phyloP scores from a whole-genome alignment of 176 grass and related monocot species.

The Oryza rufipogon region DNA sequence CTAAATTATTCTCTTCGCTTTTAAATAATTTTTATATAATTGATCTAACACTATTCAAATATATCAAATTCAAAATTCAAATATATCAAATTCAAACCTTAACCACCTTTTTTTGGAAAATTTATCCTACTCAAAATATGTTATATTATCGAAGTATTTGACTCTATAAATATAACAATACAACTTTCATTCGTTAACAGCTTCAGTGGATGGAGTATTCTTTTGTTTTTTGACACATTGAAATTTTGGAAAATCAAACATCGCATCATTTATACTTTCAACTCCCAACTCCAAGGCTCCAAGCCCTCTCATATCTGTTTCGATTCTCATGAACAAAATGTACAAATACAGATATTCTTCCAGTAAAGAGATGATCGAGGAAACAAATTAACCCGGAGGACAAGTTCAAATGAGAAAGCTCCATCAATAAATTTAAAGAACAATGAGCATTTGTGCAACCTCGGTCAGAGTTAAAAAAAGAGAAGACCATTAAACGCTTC shows the following conservation, averaged over 20 bases:
- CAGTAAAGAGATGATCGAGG: not conserved
- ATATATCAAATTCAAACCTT: no score
- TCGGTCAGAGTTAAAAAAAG: not conserved
- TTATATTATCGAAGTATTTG: no score
- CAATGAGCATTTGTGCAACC: not conserved
- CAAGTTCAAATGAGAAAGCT: not conserved
- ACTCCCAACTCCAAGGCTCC: not conserved
- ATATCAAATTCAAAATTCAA: no score
- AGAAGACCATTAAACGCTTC: not conserved
- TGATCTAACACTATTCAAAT: no score
- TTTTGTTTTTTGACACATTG: not conserved
- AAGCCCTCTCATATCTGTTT: not conserved
- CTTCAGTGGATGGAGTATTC: no score
- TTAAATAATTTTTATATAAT: no score
- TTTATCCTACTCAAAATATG: no score
- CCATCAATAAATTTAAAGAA: not conserved
- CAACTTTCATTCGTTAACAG: no score
- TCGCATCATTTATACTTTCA: not conserved
- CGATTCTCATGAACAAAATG: not conserved
- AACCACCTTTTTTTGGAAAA: no score
- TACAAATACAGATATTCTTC: not conserved
- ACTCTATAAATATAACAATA: no score
- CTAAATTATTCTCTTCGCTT: no score
- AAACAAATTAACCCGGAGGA: conserved; percentile 6
- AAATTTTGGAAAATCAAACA: not conserved